A percentile compares a stretch with the other conserved stretches of the same genome.
Evolutionary conservation across 805 yeast genomes (phyloP).

Genomic region (Candida rishiriensis): DNA sequence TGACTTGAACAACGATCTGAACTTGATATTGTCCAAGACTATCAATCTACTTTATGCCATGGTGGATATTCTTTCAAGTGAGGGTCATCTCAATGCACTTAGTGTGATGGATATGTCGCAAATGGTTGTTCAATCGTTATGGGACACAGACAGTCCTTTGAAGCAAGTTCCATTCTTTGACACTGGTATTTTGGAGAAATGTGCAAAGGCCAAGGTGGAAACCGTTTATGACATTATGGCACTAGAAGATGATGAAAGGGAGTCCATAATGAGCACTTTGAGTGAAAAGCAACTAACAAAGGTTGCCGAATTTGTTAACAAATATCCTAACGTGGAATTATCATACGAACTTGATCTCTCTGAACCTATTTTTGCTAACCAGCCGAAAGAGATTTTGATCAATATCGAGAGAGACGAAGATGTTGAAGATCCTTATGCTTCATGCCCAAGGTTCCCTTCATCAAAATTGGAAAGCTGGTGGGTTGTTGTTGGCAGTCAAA

Average conservation of each 20-base stretch:
- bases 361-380: conserved; percentile 38
- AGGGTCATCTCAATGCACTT: conserved; percentile 74
- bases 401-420: conserved; percentile 71
- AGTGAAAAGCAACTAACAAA: conserved; percentile 45
- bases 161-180: conserved; percentile 74
- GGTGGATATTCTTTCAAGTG: conserved; percentile 73
- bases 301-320: conserved; percentile 86
- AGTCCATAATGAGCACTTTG: conserved; percentile 51
- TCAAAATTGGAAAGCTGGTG: conserved; percentile 76
- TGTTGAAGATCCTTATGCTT: conserved; percentile 55
- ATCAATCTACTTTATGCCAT: conserved; percentile 56
- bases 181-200: conserved; percentile 46
- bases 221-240: conserved; percentile 77
- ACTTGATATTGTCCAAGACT: conserved; percentile 43
- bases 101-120: conserved; percentile 85
- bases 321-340: conserved; percentile 80
- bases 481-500: conserved; percentile 73
- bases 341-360: conserved; percentile 44
- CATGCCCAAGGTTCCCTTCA: conserved; percentile 54
- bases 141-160: conserved; percentile 76
- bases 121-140: conserved; percentile 80
- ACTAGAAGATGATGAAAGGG: conserved; percentile 61
- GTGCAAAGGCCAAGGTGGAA: conserved; percentile 51
- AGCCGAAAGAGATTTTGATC: conserved; percentile 43
- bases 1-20: conserved; percentile 58